Evolutionary conservation across 2,329 filamentous ascomycete species (phyloP), one percentile per base, ranked within the genome.

Genomic region (Verticillium albo-atrum): DNA sequence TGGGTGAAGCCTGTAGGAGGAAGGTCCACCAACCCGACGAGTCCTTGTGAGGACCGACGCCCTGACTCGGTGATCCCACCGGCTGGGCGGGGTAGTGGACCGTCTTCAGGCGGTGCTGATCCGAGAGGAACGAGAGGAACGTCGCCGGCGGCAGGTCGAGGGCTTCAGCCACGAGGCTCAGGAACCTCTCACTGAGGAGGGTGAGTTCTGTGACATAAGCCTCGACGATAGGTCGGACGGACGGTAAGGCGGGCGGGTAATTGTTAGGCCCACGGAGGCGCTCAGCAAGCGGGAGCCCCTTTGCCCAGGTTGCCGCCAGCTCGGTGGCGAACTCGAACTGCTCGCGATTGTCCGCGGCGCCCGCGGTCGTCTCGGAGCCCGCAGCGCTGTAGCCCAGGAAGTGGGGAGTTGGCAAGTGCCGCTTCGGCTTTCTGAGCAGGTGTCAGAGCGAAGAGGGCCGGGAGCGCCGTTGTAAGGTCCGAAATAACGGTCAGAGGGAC

Each of bases 1-100:
- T 71, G 3, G 79, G 77, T 0, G 81, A 83, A 6, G 84, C 81
- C 67, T 88, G 86, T 1, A 85, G 78, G 3, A 88, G 77, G 62
- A 88, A 87, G 0, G 85, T 88, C 74, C 85, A 84, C 83, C 83
- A 87, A 3, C 84, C 84, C 0, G 83, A 86, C 0, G 81, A 86
- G 67, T 86, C 83, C 65, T 87, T 87, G 71, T 87, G 84, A 1
- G 85, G 80, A 0, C 84, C 85, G 1, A 87, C 83, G 1, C 84
- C 84, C 70, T 87, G 83, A 3, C 65, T 54, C 15, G 9, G 42
- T 12, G n/a, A 3, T 23, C 42, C 42, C 10, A 10, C 42, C 5
- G n/a, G 20, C 3, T 61, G 58, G 0, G 71, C 65, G 0, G 82
- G 82, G 58, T 87, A 86, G 57, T 77, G 79, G 3, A 86, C 74